Evolutionary conservation across 441 rosid genomes (phyloP).

Genomic region (Bocquillonia castaneifolia): DNA sequence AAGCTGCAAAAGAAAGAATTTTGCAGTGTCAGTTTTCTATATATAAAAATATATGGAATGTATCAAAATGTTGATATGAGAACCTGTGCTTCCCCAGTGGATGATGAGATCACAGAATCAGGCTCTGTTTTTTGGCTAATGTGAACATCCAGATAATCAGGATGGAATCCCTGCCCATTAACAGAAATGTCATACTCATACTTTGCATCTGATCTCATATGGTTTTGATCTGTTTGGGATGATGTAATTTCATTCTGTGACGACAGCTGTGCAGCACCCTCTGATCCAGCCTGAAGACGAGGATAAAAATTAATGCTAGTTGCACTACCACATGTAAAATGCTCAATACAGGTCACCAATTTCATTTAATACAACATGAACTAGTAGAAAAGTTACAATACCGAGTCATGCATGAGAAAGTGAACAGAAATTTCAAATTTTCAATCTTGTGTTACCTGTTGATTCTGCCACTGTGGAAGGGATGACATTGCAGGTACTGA

Average conservation of each 20-base stretch:
- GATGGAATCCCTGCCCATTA: slow-evolving; percentile 52
- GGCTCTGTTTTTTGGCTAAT: slow-evolving; percentile 41
- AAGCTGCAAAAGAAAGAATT: slow-evolving; percentile 37
- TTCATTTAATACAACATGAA: background rate
- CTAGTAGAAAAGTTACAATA: slow-evolving; percentile 11
- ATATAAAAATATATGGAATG: background rate
- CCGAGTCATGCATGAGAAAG: slow-evolving; percentile 7
- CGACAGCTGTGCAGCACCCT: slow-evolving; percentile 44
- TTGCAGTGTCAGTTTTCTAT: background rate
- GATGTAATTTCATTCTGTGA: slow-evolving; percentile 44
- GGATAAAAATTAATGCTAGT: background rate
- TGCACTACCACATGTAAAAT: background rate
- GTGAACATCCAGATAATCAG: slow-evolving; percentile 52
- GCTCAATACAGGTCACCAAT: background rate
- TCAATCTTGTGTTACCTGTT: slow-evolving; percentile 42
- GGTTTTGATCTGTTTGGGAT: slow-evolving; percentile 49
- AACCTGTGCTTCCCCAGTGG: slow-evolving; percentile 64
- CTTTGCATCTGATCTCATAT: slow-evolving; percentile 45
- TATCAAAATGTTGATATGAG: slow-evolving; percentile 11
- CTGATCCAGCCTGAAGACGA: slow-evolving; percentile 48
- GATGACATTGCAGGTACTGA: slow-evolving; percentile 44
- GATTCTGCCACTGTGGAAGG: slow-evolving; percentile 68
- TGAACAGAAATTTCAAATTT: background rate
- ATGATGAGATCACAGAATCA: slow-evolving; percentile 41
- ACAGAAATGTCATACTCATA: slow-evolving; percentile 49